Percentiles rank a stretch among this genome's conserved stretches.
These are phyloP conservation scores for Marsdenia floribunda DNA, from an alignment of 257 asterid species.

Conservation along the genomic window DNA sequence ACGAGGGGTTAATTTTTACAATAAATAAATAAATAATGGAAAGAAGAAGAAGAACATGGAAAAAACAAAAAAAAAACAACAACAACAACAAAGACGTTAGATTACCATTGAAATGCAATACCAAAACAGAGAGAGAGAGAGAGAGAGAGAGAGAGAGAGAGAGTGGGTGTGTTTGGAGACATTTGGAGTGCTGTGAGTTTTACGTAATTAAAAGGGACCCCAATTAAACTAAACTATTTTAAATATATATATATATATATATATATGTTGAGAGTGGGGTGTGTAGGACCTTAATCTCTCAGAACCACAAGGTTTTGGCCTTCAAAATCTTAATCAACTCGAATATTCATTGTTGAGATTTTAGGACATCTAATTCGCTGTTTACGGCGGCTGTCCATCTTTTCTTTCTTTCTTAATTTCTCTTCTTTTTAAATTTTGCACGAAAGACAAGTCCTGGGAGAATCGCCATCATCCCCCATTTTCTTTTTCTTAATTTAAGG, in stretches of 20 bases:
- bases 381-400: background rate
- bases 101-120: too few relatives aligned
- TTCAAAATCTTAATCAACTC: slow-evolving; percentile 11
- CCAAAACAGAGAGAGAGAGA: background rate
- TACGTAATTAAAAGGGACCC: slow-evolving; percentile 10
- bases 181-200: background rate
- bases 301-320: slow-evolving; percentile 6
- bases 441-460: background rate
- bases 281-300: slow-evolving; percentile 1
- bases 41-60: too few relatives aligned
- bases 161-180: background rate
- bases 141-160: too few relatives aligned
- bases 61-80: too few relatives aligned
- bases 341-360: background rate
- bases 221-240: background rate
- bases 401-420: background rate
- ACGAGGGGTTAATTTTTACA: too few relatives aligned
- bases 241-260: too few relatives aligned
- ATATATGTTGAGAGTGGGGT: too few relatives aligned
- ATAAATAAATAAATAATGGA: too few relatives aligned
- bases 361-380: background rate
- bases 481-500: too few relatives aligned
- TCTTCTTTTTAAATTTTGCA: background rate
- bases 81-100: too few relatives aligned
- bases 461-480: background rate